Evolutionary conservation across 208 protist species (phyloP).

Genomic region (Trypanosoma theileri): DNA sequence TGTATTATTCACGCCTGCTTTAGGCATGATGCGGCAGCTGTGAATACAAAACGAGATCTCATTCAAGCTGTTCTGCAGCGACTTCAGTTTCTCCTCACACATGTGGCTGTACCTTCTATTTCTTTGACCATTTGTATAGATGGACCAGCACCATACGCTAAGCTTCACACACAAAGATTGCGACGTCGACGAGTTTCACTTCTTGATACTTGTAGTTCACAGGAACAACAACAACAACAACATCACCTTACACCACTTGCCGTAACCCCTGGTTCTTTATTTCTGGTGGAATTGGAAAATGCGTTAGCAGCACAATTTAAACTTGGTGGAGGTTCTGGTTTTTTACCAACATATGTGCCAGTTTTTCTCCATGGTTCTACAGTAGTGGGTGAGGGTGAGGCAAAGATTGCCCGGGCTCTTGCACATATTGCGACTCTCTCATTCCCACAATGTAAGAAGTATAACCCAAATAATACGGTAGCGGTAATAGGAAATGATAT

Average conservation of each 20-base stretch:
- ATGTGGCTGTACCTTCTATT: slow-evolving; percentile 52
- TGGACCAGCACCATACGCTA: slow-evolving; percentile 77
- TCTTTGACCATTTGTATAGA: slow-evolving; percentile 83
- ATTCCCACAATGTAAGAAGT: slow-evolving; percentile 18
- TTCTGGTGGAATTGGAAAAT: slow-evolving; percentile 88
- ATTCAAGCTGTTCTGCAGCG: slow-evolving; percentile 79
- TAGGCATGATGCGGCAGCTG: slow-evolving; percentile 24
- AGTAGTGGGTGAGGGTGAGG: slow-evolving; percentile 79
- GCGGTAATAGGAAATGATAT: slow-evolving; percentile 85
- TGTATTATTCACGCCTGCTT: slow-evolving; percentile 85
- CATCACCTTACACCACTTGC: slow-evolving; percentile 51
- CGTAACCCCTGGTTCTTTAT: slow-evolving; percentile 80
- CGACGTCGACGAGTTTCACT: slow-evolving; percentile 66
- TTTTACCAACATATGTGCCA: slow-evolving; percentile 50
- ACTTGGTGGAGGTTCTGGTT: slow-evolving; percentile 55
- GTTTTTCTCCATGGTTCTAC: slow-evolving; percentile 82
- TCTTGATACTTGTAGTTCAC: slow-evolving; percentile 40
- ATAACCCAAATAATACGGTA: slow-evolving; percentile 70
- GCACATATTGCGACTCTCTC: slow-evolving; percentile 55
- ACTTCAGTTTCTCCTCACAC: slow-evolving; percentile 62
- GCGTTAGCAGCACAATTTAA: slow-evolving; percentile 76
- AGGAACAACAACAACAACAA: slow-evolving; percentile 19
- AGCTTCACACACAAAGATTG: slow-evolving; percentile 82
- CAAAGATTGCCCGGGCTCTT: slow-evolving; percentile 80
- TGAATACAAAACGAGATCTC: slow-evolving; percentile 48